Conservation (phyloP, 495 filamentous ascomycete species). For the Sphaerosporella brunnea region DNA sequence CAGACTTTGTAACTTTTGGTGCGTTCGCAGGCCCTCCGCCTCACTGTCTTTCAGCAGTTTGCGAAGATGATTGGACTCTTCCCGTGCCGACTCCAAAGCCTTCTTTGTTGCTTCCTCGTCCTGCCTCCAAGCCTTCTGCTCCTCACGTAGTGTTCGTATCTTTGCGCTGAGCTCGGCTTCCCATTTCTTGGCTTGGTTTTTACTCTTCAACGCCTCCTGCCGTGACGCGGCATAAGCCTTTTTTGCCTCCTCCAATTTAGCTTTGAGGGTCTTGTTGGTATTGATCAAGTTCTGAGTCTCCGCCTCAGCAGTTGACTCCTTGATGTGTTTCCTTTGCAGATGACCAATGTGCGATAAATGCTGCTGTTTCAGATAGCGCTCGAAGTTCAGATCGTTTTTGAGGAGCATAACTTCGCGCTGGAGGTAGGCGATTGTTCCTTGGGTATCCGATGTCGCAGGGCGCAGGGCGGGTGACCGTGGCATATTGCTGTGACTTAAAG, state of each 20-base stretch:
- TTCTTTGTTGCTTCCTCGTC: conserved; percentile 36
- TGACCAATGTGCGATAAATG: conserved; percentile 58
- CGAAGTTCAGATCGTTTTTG: conserved; percentile 58
- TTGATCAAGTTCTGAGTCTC: conserved; percentile 60
- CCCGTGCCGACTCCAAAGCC: conserved; percentile 35
- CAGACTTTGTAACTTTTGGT: conserved; percentile 41
- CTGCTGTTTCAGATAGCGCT: conserved; percentile 57
- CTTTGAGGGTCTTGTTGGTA: conserved; percentile 49
- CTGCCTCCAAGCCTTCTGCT: conserved; percentile 45
- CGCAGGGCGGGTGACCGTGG: conserved; percentile 29
- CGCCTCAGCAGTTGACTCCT: conserved; percentile 50
- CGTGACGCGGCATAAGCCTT: conserved; percentile 42
- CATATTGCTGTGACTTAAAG: conserved; percentile 25
- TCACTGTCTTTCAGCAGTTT: conserved; percentile 43
- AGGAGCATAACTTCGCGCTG: conserved; percentile 49
- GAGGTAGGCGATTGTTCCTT: conserved; percentile 37
- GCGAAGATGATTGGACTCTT: conserved; percentile 39
- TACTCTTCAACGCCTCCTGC: conserved; percentile 45
- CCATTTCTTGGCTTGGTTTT: conserved; percentile 50
- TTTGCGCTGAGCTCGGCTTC: conserved; percentile 45
- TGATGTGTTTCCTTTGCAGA: conserved; percentile 46
- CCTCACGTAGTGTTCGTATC: conserved; percentile 42
- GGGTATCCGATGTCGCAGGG: conserved; percentile 25
- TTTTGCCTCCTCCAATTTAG: conserved; percentile 50
- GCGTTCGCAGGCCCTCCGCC: conserved; percentile 37